Conservation (phyloP, 2,329 filamentous ascomycete genomes). For the Fusarium compactum region DNA sequence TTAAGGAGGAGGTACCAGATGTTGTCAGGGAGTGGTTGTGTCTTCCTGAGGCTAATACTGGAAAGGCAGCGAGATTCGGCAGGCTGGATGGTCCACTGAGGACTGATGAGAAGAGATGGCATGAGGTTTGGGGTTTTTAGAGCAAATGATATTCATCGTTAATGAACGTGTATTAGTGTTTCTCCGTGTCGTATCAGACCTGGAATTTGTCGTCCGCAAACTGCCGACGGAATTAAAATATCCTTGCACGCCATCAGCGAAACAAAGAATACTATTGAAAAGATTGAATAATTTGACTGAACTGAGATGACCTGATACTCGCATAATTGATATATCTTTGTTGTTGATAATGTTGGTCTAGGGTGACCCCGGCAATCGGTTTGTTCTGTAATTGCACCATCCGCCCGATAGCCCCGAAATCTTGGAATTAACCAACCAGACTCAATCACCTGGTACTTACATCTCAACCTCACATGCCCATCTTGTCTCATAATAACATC, state of each 20-base stretch:
- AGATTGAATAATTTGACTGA: not conserved
- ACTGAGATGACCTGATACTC: not conserved
- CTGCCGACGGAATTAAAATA: not conserved
- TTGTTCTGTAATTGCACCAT: slow-evolving; percentile 3
- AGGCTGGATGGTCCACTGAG: slow-evolving; percentile 71
- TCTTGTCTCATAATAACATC: not conserved
- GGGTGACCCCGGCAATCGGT: slow-evolving; percentile 33
- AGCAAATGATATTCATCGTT: not conserved
- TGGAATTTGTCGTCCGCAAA: no score
- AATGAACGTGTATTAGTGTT: not conserved
- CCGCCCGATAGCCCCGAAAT: slow-evolving; percentile 29
- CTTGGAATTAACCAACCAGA: slow-evolving; percentile 22
- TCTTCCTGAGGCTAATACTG: slow-evolving; percentile 79
- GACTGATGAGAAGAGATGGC: slow-evolving; percentile 69
- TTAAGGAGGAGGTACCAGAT: slow-evolving; percentile 89
- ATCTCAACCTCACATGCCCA: slow-evolving; percentile 23
- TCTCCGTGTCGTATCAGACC: no score
- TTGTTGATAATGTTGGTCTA: not conserved
- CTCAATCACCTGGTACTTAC: slow-evolving; percentile 11
- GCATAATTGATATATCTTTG: not conserved
- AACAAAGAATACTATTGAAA: not conserved
- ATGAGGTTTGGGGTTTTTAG: slow-evolving; percentile 70
- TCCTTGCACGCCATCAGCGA: not conserved
- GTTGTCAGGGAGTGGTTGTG: slow-evolving; percentile 88
- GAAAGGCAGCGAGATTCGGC: slow-evolving; percentile 72